These are phyloP conservation scores for Carnegiea gigantea DNA, from an alignment of 179 eudicot species.

Conservation along the genomic window DNA sequence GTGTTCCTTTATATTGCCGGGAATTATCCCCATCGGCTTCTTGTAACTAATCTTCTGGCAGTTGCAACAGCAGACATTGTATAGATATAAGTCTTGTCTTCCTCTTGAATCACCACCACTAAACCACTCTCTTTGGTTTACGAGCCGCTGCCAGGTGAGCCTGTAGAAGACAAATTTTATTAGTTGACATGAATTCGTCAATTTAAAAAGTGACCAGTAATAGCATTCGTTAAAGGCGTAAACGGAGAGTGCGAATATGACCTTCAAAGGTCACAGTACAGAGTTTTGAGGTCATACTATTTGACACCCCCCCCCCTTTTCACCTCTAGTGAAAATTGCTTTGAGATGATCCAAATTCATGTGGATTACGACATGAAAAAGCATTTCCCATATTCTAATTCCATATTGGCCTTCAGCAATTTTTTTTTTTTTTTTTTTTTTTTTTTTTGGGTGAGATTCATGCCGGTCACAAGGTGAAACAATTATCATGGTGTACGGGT, in stretches of 20 bases:
- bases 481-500: background rate
- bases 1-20: constrained; percentile 14
- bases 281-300: background rate
- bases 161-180: constrained; percentile 37
- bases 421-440: too few species aligned
- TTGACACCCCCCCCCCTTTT: background rate
- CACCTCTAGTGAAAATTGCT: too few species aligned
- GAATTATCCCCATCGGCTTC: background rate
- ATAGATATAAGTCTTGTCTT: background rate
- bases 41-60: too few species aligned
- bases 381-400: too few species aligned
- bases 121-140: constrained; percentile 70
- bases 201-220: background rate
- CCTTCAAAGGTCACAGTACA: background rate
- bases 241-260: background rate
- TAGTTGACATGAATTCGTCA: background rate
- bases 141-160: constrained; percentile 84
- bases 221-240: too few species aligned
- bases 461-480: too few species aligned
- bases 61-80: background rate
- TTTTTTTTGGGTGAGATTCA: too few species aligned
- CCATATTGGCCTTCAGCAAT: too few species aligned
- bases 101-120: constrained; percentile 7
- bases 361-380: too few species aligned
- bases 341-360: too few species aligned